These are phyloP conservation scores for Candida smagusa DNA, from an alignment of 1,139 yeast species.

Conservation along the genomic window DNA sequence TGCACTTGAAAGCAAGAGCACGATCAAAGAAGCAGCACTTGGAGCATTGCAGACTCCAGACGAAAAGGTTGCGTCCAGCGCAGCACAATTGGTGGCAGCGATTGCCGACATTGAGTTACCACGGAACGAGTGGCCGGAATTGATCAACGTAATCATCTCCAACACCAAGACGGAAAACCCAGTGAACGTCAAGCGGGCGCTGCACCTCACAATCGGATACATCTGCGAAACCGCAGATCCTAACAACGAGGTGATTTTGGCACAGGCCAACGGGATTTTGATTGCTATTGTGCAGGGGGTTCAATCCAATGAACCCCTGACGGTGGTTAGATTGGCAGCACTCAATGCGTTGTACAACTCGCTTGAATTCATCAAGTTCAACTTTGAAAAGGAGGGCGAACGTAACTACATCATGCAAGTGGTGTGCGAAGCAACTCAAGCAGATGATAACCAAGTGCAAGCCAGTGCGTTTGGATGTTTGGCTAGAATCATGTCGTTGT, in stretches of 20 bases:
- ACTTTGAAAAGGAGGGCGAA: conserved; percentile 91
- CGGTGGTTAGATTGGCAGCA: conserved; percentile 81
- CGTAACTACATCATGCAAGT: conserved; percentile 97
- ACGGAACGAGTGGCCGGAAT: conserved; percentile 79
- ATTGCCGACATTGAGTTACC: conserved; percentile 95
- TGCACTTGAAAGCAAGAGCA: conserved; percentile 50
- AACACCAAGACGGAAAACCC: conserved; percentile 80
- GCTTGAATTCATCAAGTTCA: conserved; percentile 80
- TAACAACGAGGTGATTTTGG: conserved; percentile 68
- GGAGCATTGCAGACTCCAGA: conserved; percentile 62
- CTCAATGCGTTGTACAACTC: conserved; percentile 89
- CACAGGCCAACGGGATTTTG: conserved; percentile 87
- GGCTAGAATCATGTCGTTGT: conserved; percentile 86
- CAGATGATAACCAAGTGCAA: conserved; percentile 75
- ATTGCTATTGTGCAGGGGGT: conserved; percentile 98
- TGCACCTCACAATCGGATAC: conserved; percentile 86
- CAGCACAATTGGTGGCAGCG: conserved; percentile 94
- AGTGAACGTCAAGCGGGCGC: conserved; percentile 77
- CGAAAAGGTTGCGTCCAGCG: conserved; percentile 79
- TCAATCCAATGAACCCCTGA: conserved; percentile 72
- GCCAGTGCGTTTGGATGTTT: conserved; percentile 96
- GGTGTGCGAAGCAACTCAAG: conserved; percentile 97
- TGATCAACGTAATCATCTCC: conserved; percentile 78
- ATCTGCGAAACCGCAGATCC: conserved; percentile 96
- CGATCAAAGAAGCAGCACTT: conserved; percentile 68